Conservation (phyloP, 1,284 basidiomycete genomes). For the Microbotryum intermedium region DNA sequence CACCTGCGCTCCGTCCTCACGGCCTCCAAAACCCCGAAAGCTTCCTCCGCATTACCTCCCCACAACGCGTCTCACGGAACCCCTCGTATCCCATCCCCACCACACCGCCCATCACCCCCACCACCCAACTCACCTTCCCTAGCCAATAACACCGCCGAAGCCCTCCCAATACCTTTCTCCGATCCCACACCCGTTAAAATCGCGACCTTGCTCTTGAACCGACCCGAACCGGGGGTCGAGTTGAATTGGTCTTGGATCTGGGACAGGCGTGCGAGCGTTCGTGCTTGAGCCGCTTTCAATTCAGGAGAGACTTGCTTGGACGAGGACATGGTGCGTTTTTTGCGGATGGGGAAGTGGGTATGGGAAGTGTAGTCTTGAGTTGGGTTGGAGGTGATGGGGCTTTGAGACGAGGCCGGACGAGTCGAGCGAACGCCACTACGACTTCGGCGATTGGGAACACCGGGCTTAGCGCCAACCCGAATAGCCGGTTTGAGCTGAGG, state of each 20-base stretch:
- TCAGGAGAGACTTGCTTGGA: neutral
- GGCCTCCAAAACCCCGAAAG: too few species aligned
- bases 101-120: neutral
- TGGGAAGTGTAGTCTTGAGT: too few species aligned
- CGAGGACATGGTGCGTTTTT: conserved; percentile 2
- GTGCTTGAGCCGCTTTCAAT: conserved; percentile 9
- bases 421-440: too few species aligned
- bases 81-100: neutral
- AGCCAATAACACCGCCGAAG: conserved; percentile 59
- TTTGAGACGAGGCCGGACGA: too few species aligned
- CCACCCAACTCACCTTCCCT: conserved; percentile 56
- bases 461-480: too few species aligned
- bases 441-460: too few species aligned
- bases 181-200: conserved; percentile 82
- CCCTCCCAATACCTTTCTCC: conserved; percentile 72
- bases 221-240: conserved; percentile 48
- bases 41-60: too few species aligned
- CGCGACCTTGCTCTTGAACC: conserved; percentile 73
- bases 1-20: neutral
- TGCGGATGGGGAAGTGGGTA: too few species aligned
- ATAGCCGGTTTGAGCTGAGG: too few species aligned
- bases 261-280: conserved; percentile 56
- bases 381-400: too few species aligned
- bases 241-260: conserved; percentile 63
- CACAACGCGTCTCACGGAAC: too few species aligned